Base-by-base conservation (phyloP, 371 early-diverging fungal species). In the Funneliformis caledonium region DNA sequence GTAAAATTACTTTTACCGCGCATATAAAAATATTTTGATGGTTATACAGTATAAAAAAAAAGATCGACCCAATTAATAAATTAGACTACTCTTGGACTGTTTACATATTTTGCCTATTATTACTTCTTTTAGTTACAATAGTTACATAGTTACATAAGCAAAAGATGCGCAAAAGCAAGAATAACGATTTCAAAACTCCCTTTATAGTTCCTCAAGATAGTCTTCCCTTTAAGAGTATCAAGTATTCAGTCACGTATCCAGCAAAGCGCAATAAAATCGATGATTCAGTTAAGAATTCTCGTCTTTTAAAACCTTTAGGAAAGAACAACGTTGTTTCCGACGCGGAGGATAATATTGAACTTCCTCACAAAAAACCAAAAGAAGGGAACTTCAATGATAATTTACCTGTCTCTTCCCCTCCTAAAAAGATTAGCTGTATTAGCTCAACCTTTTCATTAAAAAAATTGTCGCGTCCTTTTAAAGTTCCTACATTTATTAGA, bases 401-500 rank as follows among this genome's bases (percentile, higher is more conserved):
- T 7, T 56, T 16, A 19, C 7, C n/a, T 19, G 56, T 19, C 7
- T 33, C n/a, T 43, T 69, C 43, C 7, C 6, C 22, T 65, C 22
- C 2, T 31, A 65, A 33, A 19, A 12, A 12, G 45, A 48, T 19
- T 72, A 26, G n/a, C 26, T 48, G n/a, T 48, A 31, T 12, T 50
- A 26, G 45, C 2, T 12, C 43, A 31, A 19, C 11, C 4, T 11
- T 26, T 10, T 3, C 69, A 43, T 42, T 42, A n/a, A 26, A 48
- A 50, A 72, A 48, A 72, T 22, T 37, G 26, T 72, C 47, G 43
- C 48, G 48, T 19, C 72, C 72, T 72, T 76, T 76, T 45, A 76
- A 76, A 64, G 11, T 64, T 9, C 77, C 77, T 31, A 76, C 77
- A 14, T 76, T 76, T 65, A 76, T 22, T 19, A 65, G 42, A 9